phyloP scores from a whole-genome alignment of 2,329 filamentous ascomycete genomes.

The Cladosporium sp. region DNA sequence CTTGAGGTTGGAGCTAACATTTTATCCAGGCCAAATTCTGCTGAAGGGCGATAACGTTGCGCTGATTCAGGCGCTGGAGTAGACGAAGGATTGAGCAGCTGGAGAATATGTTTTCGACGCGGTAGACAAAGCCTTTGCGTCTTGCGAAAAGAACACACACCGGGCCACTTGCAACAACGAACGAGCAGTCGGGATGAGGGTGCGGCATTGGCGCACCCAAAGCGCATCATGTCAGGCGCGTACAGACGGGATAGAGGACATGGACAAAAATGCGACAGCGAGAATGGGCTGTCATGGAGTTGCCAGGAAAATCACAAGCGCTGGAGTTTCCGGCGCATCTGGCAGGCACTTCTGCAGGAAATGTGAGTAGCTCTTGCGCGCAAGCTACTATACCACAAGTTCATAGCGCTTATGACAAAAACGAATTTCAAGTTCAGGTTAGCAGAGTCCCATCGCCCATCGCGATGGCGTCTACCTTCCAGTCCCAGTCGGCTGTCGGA shows the following conservation, averaged over 20 bases:
- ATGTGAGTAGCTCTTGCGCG: slow-evolving; percentile 19
- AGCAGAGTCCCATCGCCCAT: slow-evolving; percentile 29
- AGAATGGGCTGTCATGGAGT: background rate
- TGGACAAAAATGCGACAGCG: too few relatives aligned
- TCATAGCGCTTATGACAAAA: slow-evolving; percentile 12
- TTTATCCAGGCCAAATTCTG: slow-evolving; percentile 68
- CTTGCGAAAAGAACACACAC: background rate
- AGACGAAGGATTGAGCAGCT: background rate
- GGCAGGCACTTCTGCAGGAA: background rate
- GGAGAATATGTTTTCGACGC: background rate
- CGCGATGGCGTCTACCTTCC: slow-evolving; percentile 64
- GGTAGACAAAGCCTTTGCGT: too few relatives aligned
- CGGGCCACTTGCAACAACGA: background rate
- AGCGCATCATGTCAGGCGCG: background rate
- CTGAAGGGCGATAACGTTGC: slow-evolving; percentile 87
- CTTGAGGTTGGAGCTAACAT: slow-evolving; percentile 12
- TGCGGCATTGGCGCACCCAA: background rate
- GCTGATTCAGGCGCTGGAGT: slow-evolving; percentile 55
- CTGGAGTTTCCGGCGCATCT: slow-evolving; percentile 1
- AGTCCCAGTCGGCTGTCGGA: slow-evolving; percentile 72
- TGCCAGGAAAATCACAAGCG: background rate
- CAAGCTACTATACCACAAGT: slow-evolving; percentile 8
- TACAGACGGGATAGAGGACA: background rate
- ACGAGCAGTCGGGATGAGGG: background rate
- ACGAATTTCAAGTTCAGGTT: slow-evolving; percentile 52